Base-by-base conservation (phyloP, 1,284 basidiomycete genomes). In the Peniophora sp. region DNA sequence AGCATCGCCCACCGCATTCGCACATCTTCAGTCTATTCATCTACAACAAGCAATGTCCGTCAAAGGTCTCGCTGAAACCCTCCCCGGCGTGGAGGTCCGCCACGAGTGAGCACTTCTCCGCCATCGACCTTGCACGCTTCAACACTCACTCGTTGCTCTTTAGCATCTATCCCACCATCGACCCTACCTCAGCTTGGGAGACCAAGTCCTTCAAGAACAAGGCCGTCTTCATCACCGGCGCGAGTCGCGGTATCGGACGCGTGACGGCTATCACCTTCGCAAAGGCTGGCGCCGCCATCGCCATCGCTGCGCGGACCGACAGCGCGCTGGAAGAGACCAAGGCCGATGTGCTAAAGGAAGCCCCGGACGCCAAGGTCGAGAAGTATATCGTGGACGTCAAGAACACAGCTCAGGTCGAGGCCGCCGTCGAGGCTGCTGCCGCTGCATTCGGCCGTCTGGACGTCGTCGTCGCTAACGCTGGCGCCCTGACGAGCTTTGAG, bases 391-490 rank as follows among this genome's bases (percentile, higher is more conserved):
- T 45, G 24, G 42, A 51, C 23, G 46, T 56, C 2, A 42, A 41
- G 18, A 23, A 47, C 18, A 23, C 34, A 8, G 37, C 24, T 3
- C 34, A 49, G 20, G 53, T 48, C 2, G 24, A 49, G 27, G 34
- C 24, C 5, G 53, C 36, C 14, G 53, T 56, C 22, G 47, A 47
- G 15, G 55, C 39, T 8, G 43, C 55, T 1, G 53, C 54, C 15
- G 36, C 24, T 24, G 24, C n/a, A 18, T 54, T 54, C 27, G 55
- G 55, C 2, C 47, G 37, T 12, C 43, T 56, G 15, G 55, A 56
- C 47, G 34, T 56, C 17, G 54, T 52, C 17, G 39, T 56, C 27
- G 47, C 50, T 12, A 54, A 54, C 47, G 54, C 52, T 17, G 52
- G 47, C n/a, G 23, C 43, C 18, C 9, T 22, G 20, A 45, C 20